Base-by-base conservation (phyloP, 306 rosid species). In the Luffa acutangula region DNA sequence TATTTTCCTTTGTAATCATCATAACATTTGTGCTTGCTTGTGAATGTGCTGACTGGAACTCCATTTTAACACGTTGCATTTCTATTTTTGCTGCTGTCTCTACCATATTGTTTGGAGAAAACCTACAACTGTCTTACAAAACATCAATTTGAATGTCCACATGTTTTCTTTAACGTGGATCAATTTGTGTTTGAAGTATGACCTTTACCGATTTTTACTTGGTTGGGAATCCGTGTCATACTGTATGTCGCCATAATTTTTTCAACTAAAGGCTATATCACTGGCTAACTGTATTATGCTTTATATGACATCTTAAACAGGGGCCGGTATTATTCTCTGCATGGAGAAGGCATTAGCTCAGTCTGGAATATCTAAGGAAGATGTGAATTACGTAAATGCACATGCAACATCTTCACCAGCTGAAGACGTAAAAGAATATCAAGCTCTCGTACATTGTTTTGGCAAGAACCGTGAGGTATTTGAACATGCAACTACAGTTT, bases 371-470 rank as follows among this genome's bases (percentile, higher is more conserved):
- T 86, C 96, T 13, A 91, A 81, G 82, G 96, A 90, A 87, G 98
- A 93, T 80, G 93, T 96, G 72, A 96, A 96, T 80, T 96, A 96
- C 89, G 90, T 96, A 63, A 93, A 93, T 77, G 99, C 99, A 31
- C 99, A 96, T 79, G 99, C 99, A 14, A 88, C 99, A 33, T 96
- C 99, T 80, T 91, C 99, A 37, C 99, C 89, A 43, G 90, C 98
- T 25, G 98, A 97, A 31, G 99, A 96, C 87, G 89, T 91, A 41
- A 96, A 91, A 84, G 99, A 96, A 87, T 96, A 88, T 81, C 87
- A 90, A 59, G 99, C 99, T 84, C 92, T 96, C 13, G 42, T 91
- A 62, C 96, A 86, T 57, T 93, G 99, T 84, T 96, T 96, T 81
- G 96, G 98, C 81, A 87, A 96, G 83, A 96, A 96, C 66, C 89